Evolutionary conservation across 2,329 filamentous ascomycete genomes (phyloP).

Genomic region (Paraconiothyrium brasiliense): DNA sequence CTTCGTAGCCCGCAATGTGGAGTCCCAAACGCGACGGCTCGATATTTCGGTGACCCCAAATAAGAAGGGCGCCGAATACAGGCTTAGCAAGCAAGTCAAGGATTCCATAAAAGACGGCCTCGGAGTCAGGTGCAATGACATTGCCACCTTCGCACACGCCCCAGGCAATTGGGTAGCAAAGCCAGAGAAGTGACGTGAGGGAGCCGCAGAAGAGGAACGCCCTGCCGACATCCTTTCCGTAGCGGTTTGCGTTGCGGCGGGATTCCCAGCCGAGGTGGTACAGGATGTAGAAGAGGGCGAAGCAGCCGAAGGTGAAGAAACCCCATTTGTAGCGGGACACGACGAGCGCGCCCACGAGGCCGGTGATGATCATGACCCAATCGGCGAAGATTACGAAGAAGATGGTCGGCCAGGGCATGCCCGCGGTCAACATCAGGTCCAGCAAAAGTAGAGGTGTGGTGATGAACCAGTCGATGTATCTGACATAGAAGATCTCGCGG

Average conservation of each 20-base stretch:
- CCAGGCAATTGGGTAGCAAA: conserved; percentile 70
- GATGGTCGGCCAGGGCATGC: conserved; percentile 71
- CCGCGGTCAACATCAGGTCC: conserved; percentile 70
- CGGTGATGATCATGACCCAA: conserved; percentile 73
- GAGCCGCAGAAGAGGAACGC: conserved; percentile 66
- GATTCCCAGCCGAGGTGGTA: conserved; percentile 68
- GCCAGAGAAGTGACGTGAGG: conserved; percentile 69
- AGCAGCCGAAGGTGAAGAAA: conserved; percentile 66
- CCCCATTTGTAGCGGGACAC: conserved; percentile 73
- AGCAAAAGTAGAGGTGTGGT: conserved; percentile 72
- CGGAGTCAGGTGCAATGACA: conserved; percentile 70
- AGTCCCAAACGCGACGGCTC: conserved; percentile 66
- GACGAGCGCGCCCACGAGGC: conserved; percentile 72
- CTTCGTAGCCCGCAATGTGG: conserved; percentile 58
- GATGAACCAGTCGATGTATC: conserved; percentile 72
- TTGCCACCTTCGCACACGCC: conserved; percentile 72
- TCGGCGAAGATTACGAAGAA: conserved; percentile 70
- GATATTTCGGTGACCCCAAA: conserved; percentile 71
- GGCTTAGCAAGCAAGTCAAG: conserved; percentile 73
- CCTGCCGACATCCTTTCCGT: conserved; percentile 64
- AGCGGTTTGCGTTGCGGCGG: conserved; percentile 62
- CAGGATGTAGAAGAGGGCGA: conserved; percentile 66
- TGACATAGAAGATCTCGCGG: conserved; percentile 72
- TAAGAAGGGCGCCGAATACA: conserved; percentile 67
- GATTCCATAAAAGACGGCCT: conserved; percentile 74